A percentile compares a stretch with the other conserved stretches of the same genome.
phyloP scores from a whole-genome alignment of 768 basidiomycete species.

The Lanmaoa pseudosensibilis region DNA sequence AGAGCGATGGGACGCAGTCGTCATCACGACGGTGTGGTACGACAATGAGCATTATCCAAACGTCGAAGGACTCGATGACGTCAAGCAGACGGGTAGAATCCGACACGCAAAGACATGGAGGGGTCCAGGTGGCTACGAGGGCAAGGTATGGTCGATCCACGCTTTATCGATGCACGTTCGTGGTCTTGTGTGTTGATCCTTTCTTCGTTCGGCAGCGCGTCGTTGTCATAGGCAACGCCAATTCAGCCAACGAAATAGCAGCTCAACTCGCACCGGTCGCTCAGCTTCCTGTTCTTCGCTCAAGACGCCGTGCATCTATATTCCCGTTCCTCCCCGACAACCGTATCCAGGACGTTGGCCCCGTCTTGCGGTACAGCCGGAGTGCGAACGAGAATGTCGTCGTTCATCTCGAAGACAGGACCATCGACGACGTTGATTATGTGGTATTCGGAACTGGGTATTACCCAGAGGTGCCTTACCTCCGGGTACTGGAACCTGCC shows the following conservation, averaged over 20 bases:
- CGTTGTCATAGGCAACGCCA: conserved; percentile 51
- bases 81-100: conserved; percentile 35
- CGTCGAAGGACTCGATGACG: conserved; percentile 42
- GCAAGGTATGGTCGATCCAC: conserved; percentile 23
- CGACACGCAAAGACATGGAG: conserved; percentile 45
- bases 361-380: conserved; percentile 37
- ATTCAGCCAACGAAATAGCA: conserved; percentile 54
- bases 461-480: conserved; percentile 40
- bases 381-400: conserved; percentile 28
- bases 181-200: background rate
- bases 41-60: conserved; percentile 47
- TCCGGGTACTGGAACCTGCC: conserved; percentile 32
- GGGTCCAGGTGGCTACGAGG: conserved; percentile 39
- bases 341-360: conserved; percentile 44
- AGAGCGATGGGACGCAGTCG: conserved; percentile 50
- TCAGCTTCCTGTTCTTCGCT: conserved; percentile 45
- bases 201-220: conserved; percentile 35
- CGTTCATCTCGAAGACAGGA: conserved; percentile 38
- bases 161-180: background rate
- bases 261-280: conserved; percentile 43
- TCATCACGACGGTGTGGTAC: conserved; percentile 47
- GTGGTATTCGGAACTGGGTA: conserved; percentile 52
- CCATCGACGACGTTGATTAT: conserved; percentile 41
- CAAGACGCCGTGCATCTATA: conserved; percentile 43
- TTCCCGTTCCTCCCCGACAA: conserved; percentile 44